Evolutionary conservation across 495 filamentous ascomycete genomes (phyloP).

Genomic region (Platismatia glauca): DNA sequence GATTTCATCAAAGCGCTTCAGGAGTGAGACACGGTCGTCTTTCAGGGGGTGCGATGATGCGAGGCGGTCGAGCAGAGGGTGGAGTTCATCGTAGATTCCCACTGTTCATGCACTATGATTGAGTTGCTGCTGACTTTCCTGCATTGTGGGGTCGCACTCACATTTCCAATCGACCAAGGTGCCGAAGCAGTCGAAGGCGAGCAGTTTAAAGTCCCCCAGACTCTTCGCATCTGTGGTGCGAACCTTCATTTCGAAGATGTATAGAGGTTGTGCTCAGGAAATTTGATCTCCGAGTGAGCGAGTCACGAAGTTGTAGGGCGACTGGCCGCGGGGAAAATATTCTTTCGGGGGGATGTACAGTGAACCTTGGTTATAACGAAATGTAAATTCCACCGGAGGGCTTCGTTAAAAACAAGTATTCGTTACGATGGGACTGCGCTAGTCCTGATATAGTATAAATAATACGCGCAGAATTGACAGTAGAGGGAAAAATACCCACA

Average conservation of each 20-base stretch:
- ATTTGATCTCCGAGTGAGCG: background rate
- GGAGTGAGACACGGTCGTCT: constrained; percentile 28
- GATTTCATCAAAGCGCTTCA: constrained; percentile 33
- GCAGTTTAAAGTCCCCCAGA: constrained; percentile 39
- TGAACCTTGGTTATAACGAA: too few species aligned
- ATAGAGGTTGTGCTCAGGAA: background rate
- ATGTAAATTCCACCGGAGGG: too few species aligned
- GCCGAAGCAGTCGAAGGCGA: constrained; percentile 75
- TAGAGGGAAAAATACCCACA: too few species aligned
- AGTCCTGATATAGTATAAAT: too few species aligned
- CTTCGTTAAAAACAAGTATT: too few species aligned
- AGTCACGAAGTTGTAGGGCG: background rate
- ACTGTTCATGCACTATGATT: constrained; percentile 16
- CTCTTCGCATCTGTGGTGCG: constrained; percentile 7
- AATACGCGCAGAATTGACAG: too few species aligned
- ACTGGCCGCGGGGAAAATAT: background rate
- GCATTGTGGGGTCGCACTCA: constrained; percentile 11
- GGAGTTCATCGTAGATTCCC: constrained; percentile 34
- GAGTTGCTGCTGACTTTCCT: background rate
- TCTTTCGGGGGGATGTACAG: background rate
- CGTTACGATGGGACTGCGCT: too few species aligned
- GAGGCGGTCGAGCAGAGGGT: constrained; percentile 37
- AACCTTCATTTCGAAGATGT: constrained; percentile 12
- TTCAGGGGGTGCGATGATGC: constrained; percentile 36
- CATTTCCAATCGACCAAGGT: constrained; percentile 73